phyloP scores from a whole-genome alignment of 2,329 filamentous ascomycete species.

The Bertia moriformis region DNA sequence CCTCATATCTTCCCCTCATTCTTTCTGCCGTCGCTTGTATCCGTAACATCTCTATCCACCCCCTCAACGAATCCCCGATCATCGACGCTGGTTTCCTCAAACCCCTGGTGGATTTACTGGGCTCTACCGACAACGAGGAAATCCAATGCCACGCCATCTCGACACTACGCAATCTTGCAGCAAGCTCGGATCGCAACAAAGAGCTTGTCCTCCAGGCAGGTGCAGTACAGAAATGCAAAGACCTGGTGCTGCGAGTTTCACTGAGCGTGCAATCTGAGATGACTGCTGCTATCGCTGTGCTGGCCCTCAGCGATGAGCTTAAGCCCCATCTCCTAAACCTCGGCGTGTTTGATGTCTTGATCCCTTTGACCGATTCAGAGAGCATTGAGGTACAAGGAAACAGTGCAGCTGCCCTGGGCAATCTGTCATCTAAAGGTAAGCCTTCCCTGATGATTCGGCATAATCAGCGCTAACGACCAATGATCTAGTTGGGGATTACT shows the following conservation, averaged over 20 bases:
- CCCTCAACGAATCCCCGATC: constrained; percentile 92
- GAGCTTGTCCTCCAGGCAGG: constrained; percentile 92
- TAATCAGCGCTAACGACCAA: constrained; percentile 8
- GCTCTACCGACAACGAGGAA: constrained; percentile 93
- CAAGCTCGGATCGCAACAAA: constrained; percentile 95
- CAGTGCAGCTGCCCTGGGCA: constrained; percentile 87
- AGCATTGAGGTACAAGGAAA: constrained; percentile 98
- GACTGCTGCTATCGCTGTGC: constrained; percentile 96
- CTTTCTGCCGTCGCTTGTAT: constrained; percentile 96
- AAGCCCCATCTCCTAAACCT: constrained; percentile 82
- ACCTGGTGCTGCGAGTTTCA: constrained; percentile 82
- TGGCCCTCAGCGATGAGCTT: constrained; percentile 87
- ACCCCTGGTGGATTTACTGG: constrained; percentile 81
- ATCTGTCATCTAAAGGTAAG: constrained; percentile 87
- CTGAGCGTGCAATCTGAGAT: constrained; percentile 95
- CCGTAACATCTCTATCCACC: constrained; percentile 96
- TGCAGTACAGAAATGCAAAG: constrained; percentile 96
- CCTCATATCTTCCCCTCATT: constrained; percentile 87
- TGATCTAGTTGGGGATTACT: constrained; percentile 90
- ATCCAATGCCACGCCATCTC: constrained; percentile 98
- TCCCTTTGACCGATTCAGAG: constrained; percentile 83
- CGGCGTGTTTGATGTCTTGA: constrained; percentile 90
- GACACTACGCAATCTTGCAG: constrained; percentile 84
- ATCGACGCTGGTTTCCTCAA: constrained; percentile 94
- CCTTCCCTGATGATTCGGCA: neutral